Conservation (phyloP, 78 protist genomes). For the Protostelium mycophagum region DNA sequence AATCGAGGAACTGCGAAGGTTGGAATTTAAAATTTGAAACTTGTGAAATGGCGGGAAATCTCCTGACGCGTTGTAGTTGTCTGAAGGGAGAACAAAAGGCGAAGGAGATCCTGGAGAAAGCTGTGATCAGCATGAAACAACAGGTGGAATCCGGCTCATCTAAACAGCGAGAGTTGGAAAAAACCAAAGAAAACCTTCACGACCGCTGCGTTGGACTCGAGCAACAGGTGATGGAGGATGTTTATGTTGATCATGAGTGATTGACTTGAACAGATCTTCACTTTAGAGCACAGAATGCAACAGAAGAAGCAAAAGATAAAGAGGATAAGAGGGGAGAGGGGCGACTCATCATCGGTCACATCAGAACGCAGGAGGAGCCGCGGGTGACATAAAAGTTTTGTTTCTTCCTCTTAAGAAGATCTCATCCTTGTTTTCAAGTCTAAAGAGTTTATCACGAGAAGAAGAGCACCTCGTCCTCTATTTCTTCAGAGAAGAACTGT, state of each 20-base stretch:
- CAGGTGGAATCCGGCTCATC: neutral
- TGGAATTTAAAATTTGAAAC: no score
- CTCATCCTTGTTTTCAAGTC: no score
- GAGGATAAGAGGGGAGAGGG: neutral
- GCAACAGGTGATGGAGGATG: neutral
- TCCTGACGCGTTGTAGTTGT: neutral
- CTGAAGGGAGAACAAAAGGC: neutral
- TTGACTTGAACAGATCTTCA: neutral
- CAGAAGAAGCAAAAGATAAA: neutral
- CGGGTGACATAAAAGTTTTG: no score
- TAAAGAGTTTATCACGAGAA: neutral
- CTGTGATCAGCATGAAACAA: neutral
- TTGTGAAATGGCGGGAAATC: neutral
- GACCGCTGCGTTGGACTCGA: neutral
- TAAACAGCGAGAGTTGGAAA: neutral
- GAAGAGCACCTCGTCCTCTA: neutral
- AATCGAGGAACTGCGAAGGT: neutral
- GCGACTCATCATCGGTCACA: neutral
- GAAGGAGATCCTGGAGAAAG: neutral
- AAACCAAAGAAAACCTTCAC: neutral
- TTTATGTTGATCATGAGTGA: neutral
- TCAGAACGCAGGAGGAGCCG: no score
- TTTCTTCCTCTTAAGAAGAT: no score
- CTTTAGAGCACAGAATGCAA: neutral
- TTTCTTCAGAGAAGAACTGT: neutral